A percentile compares a stretch with the other conserved stretches of the same genome.
Evolutionary conservation across 106 monocot species (phyloP).

Genomic region (Platanthera zijinensis): DNA sequence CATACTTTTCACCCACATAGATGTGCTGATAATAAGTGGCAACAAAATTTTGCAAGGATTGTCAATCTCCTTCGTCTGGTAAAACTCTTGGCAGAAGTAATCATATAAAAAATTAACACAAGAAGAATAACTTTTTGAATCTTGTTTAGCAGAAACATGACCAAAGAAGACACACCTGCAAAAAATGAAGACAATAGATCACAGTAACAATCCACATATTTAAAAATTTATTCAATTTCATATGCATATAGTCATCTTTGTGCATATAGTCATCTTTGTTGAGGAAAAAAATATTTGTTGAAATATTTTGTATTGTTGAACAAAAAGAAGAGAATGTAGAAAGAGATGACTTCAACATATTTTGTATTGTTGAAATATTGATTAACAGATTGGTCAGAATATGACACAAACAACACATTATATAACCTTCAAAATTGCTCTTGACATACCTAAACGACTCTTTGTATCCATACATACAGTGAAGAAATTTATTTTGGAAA

Average conservation of each 20-base stretch:
- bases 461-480: no score
- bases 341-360: no score
- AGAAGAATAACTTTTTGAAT: slow-evolving; percentile 27
- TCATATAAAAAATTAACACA: slow-evolving; percentile 38
- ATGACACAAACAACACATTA: no score
- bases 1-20: slow-evolving; percentile 65
- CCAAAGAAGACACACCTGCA: slow-evolving; percentile 46
- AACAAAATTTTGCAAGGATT: slow-evolving; percentile 13
- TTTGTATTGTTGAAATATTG: no score
- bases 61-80: slow-evolving; percentile 16
- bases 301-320: no score
- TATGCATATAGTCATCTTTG: neutral
- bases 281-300: no score
- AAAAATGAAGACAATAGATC: neutral
- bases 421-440: no score
- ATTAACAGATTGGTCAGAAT: no score
- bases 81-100: slow-evolving; percentile 26
- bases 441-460: no score
- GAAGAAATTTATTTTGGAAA: no score
- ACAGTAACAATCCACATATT: neutral
- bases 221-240: neutral
- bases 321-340: no score
- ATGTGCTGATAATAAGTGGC: slow-evolving; percentile 58
- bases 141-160: slow-evolving; percentile 35
- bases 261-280: neutral